A percentile compares a stretch with the other conserved stretches of the same genome.
Conservation (phyloP, 352 stramenopile genomes). For the Phytophthora litchii region DNA sequence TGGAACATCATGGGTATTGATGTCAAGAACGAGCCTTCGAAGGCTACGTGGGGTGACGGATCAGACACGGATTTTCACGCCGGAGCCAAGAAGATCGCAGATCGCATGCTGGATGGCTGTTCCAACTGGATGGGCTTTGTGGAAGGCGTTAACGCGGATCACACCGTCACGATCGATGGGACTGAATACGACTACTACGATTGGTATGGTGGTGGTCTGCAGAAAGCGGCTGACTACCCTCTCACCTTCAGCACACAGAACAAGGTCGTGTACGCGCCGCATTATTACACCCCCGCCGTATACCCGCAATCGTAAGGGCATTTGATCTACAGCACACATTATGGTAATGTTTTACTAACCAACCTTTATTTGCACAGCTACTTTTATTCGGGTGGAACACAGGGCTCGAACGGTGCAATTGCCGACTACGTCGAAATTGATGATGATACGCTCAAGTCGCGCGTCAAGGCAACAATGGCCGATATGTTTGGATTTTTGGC, state of each 20-base stretch:
- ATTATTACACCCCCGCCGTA: conserved; percentile 76
- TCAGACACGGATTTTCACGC: conserved; percentile 49
- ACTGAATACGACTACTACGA: conserved; percentile 63
- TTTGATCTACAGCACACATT: too few species aligned
- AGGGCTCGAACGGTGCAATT: conserved; percentile 36
- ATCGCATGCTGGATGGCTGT: conserved; percentile 72
- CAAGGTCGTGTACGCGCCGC: conserved; percentile 82
- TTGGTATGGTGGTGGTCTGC: conserved; percentile 66
- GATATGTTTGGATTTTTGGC: conserved; percentile 78
- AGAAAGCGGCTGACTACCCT: conserved; percentile 43
- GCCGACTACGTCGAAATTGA: conserved; percentile 59
- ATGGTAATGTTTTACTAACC: too few species aligned
- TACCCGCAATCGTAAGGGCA: conserved; percentile 62
- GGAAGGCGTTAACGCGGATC: conserved; percentile 58
- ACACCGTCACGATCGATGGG: conserved; percentile 52
- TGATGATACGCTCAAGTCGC: conserved; percentile 46
- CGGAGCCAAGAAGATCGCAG: conserved; percentile 52
- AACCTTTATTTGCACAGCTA: too few species aligned
- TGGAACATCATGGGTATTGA: conserved; percentile 70
- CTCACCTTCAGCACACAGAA: conserved; percentile 52
- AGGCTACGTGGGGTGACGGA: conserved; percentile 55
- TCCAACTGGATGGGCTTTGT: conserved; percentile 76
- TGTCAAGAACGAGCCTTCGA: conserved; percentile 64
- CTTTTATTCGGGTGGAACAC: conserved; percentile 55
- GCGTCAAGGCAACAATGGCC: conserved; percentile 59